Conservation (phyloP, 768 basidiomycete genomes). For the Podaxis carcinomalis region DNA sequence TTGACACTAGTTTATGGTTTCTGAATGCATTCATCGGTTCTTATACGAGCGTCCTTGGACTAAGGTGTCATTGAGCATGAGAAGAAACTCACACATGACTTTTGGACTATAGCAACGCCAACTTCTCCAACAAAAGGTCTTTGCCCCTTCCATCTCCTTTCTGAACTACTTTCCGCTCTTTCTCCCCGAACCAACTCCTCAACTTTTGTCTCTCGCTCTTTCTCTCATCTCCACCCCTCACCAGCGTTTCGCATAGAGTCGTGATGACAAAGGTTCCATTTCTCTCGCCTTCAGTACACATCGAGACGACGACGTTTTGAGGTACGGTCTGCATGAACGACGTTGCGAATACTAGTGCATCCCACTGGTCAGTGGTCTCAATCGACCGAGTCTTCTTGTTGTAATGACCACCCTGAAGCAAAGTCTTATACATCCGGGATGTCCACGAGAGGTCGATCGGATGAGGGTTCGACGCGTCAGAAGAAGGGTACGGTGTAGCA, state of each 20-base stretch:
- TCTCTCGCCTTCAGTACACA: slow-evolving; percentile 51
- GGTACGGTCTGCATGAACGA: slow-evolving; percentile 54
- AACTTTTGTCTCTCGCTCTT: slow-evolving; percentile 38
- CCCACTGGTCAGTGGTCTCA: slow-evolving; percentile 43
- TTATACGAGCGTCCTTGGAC: background rate
- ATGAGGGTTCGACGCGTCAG: slow-evolving; percentile 48
- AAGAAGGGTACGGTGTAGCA: slow-evolving; percentile 49
- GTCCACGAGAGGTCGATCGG: slow-evolving; percentile 80
- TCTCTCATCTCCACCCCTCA: slow-evolving; percentile 27
- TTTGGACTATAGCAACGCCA: slow-evolving; percentile 27
- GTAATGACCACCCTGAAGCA: slow-evolving; percentile 90
- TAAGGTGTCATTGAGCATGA: background rate
- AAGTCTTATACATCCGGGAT: slow-evolving; percentile 81
- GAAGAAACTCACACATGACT: background rate
- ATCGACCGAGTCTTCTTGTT: slow-evolving; percentile 56
- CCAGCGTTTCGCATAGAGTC: slow-evolving; percentile 62
- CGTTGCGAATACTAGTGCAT: slow-evolving; percentile 54
- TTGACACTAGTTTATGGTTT: too few species aligned
- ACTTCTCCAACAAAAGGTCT: slow-evolving; percentile 61
- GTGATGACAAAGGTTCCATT: slow-evolving; percentile 75
- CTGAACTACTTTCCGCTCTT: slow-evolving; percentile 44
- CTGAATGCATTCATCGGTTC: background rate
- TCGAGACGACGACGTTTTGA: slow-evolving; percentile 42
- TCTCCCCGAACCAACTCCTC: slow-evolving; percentile 54
- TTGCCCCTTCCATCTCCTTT: slow-evolving; percentile 64